Conservation (phyloP, 805 yeast species). For the Ogataea angusta region DNA sequence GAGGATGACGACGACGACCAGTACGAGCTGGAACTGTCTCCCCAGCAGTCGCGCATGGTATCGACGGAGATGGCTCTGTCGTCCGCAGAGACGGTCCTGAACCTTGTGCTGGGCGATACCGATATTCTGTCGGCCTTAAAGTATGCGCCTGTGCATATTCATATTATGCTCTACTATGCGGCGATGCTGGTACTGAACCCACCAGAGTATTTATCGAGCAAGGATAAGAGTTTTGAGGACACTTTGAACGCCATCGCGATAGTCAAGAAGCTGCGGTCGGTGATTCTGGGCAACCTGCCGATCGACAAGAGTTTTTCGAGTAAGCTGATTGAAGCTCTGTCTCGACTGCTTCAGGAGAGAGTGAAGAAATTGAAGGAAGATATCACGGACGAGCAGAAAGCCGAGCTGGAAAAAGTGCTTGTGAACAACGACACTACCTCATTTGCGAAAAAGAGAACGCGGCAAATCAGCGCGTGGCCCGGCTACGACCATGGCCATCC, state of each 20-base stretch:
- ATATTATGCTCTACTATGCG: slow-evolving; percentile 67
- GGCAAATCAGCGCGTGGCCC: slow-evolving; percentile 56
- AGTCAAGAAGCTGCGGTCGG: slow-evolving; percentile 42
- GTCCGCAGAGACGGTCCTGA: slow-evolving; percentile 62
- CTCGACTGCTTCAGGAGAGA: slow-evolving; percentile 28
- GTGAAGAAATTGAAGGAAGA: slow-evolving; percentile 24
- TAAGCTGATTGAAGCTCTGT: slow-evolving; percentile 35
- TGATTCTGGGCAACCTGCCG: slow-evolving; percentile 45
- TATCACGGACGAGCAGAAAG: slow-evolving; percentile 12
- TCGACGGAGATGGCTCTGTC: slow-evolving; percentile 49
- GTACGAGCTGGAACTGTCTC: slow-evolving; percentile 17
- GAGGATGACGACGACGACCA: slow-evolving; percentile 17
- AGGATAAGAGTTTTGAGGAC: slow-evolving; percentile 23
- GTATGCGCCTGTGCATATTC: slow-evolving; percentile 71
- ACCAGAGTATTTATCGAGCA: slow-evolving; percentile 32
- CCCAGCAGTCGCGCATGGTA: slow-evolving; percentile 25
- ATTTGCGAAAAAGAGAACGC: slow-evolving; percentile 19
- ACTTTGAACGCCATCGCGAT: slow-evolving; percentile 39
- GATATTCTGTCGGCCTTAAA: slow-evolving; percentile 55
- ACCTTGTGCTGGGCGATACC: slow-evolving; percentile 53
- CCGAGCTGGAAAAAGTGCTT: slow-evolving; percentile 18
- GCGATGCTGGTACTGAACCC: slow-evolving; percentile 54
- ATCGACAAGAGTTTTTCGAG: slow-evolving; percentile 51
- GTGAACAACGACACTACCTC: slow-evolving; percentile 18
- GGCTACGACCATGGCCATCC: slow-evolving; percentile 69